Base-by-base conservation (phyloP, 2,329 filamentous ascomycete species). In the Exserohilum rostratum region DNA sequence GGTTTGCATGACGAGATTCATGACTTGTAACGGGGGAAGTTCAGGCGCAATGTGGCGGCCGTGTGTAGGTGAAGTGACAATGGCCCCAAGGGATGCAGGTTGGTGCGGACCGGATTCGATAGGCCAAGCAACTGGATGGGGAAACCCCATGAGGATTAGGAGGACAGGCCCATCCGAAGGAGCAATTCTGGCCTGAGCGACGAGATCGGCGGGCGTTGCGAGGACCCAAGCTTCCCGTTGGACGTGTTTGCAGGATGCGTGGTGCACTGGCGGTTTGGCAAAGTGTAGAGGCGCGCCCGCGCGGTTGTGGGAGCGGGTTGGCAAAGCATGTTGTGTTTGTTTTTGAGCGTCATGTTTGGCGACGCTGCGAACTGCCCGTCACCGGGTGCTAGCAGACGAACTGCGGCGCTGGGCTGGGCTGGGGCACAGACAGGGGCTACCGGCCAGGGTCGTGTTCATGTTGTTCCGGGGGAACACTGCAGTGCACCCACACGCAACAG, bases 351-450 rank as follows among this genome's bases (percentile, higher is more conserved):
- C 4, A 25, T 25, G 22, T 25, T 25, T 25, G 22, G 53, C 54
- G 12, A 60, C 38, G 50, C 38, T 47, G 39, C 33, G 30, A 27
- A 43, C 29, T 49, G 30, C 46, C 31, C 37, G 31, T 22, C 27
- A 31, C 46, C n/a, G 30, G 31, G 46, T 40, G 31, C n/a, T 38
- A 31, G 48, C 17, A 52, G 31, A 25, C 30, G 33, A 34, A 37
- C 42, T 33, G 42, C 34, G 15, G 34, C 34, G 17, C 11, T 22
- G 35, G 17, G 3, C 18, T 38, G 48, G 42, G 52, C 33, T 46
- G 42, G 43, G 48, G 49, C 47, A 61, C 55, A 46, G 55, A 58
- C 55, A 58, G 55, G 58, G 54, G 51, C 35, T 45, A 35, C 37
- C 46, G 49, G 47, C 35, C 54, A 49, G 42, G 46, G 31, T 18